These are phyloP conservation scores for Vanilla planifolia DNA, from an alignment of 106 monocot genomes.

Conservation along the genomic window DNA sequence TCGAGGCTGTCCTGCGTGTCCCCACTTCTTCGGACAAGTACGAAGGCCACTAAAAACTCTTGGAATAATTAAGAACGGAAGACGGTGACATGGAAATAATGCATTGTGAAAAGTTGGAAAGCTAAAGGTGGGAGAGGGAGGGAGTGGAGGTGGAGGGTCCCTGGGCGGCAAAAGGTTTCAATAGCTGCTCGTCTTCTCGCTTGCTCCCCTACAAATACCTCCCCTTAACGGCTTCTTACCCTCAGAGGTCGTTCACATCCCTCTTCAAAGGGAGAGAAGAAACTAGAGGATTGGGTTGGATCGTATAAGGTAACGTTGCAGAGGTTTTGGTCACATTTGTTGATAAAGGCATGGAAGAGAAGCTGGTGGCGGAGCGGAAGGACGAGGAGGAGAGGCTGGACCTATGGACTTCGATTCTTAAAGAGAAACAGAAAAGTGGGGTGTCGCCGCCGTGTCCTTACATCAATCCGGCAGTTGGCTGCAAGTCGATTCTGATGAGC, in stretches of 20 bases:
- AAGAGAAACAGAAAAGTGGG: constrained; percentile 12
- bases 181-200: not conserved
- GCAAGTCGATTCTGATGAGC: constrained; percentile 52
- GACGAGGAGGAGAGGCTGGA: constrained; percentile 25
- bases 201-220: constrained; percentile 27
- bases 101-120: not conserved
- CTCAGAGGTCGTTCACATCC: not conserved
- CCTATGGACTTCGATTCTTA: constrained; percentile 61
- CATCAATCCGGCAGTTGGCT: constrained; percentile 48
- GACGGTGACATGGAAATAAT: not conserved
- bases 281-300: not conserved
- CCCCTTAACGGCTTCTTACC: constrained; percentile 5
- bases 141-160: constrained; percentile 16
- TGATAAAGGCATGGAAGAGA: no score
- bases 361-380: not conserved
- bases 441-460: constrained; percentile 28
- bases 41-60: not conserved
- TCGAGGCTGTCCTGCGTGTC: no score
- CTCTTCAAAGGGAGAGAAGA: not conserved
- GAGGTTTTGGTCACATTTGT: not conserved
- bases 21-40: no score
- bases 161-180: constrained; percentile 6
- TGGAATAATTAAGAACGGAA: not conserved
- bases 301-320: no score
- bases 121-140: not conserved